Evolutionary conservation across 176 grass and related monocot species (phyloP).

Genomic region (Tuctoria greenei): DNA sequence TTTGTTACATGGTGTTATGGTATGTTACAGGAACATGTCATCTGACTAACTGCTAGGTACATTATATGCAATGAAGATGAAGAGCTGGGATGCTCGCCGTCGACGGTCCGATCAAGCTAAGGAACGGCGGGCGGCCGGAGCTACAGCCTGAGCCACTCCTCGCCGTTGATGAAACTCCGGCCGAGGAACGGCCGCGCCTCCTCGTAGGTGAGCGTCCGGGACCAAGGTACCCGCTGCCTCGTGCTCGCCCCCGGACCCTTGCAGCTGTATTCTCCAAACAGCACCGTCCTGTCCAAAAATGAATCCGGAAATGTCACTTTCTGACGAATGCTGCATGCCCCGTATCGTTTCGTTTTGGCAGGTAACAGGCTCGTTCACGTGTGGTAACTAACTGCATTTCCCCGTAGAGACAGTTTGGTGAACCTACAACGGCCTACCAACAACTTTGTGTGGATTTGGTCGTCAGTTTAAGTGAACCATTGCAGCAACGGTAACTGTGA

Average conservation of each 20-base stretch:
- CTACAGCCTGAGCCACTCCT: constrained; percentile 83
- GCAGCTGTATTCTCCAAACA: constrained; percentile 82
- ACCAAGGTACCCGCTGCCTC: constrained; percentile 61
- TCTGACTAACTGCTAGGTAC: constrained; percentile 17
- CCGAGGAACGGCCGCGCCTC: constrained; percentile 74
- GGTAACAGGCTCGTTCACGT: constrained; percentile 1
- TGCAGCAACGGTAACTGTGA: background rate
- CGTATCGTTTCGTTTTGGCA: constrained; percentile 7
- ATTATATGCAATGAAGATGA: constrained; percentile 26
- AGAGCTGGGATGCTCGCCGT: constrained; percentile 43
- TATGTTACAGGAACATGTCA: constrained; percentile 21
- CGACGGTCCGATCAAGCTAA: constrained; percentile 33
- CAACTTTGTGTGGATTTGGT: background rate
- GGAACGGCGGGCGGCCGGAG: constrained; percentile 32
- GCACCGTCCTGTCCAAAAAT: constrained; percentile 58
- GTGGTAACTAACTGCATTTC: constrained; percentile 29
- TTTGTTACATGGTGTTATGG: constrained; percentile 28
- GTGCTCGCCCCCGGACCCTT: constrained; percentile 64
- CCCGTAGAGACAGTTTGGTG: constrained; percentile 28
- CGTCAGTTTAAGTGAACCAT: background rate
- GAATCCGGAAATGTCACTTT: constrained; percentile 7
- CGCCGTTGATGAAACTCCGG: constrained; percentile 67
- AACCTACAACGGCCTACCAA: constrained; percentile 12
- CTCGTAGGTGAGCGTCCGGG: constrained; percentile 68
- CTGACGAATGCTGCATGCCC: background rate